Base-by-base conservation (phyloP, 208 protist genomes). In the Trypanosoma platydactyli region DNA sequence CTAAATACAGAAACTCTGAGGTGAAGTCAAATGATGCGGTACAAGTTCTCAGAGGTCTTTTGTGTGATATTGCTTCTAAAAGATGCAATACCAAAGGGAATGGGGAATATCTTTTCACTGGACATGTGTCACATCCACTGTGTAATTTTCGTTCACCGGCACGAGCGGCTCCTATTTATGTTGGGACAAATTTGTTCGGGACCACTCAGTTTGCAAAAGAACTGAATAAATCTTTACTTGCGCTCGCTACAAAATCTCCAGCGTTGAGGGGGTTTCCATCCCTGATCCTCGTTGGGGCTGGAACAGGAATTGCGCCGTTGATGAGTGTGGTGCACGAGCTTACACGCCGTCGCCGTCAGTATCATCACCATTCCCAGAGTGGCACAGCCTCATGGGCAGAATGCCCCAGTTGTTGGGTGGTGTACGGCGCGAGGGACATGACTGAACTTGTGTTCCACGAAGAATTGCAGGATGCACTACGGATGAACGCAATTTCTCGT, bases 251-350 rank as follows among this genome's bases (percentile, higher is more conserved):
- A 59, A 22, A 53, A 9, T 50, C 24, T 51, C 18, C 29, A 11
- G 27, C 29, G 29, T 27, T 35, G 27, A 64, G 13, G 45, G 64
- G 58, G 51, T 50, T 49, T 60, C 41, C 68, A 48, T 69, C 49
- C 20, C 18, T 91, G 27, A 80, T 92, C 25, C 63, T 95, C 13
- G 64, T 95, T 20, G 84, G 83, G 9, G 86, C 81, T 18, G 90
- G 87, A 5, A 91, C 90, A 27, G 90, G 90, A 4, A 89, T 95
- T 56, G 84, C 81, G 13, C 90, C 90, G 25, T 68, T 94, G 44
- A 81, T 93, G 40, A 80, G 79, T 44, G 86, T 76, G 30, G 77
- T 95, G 51, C 44, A 77, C n/a, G 75, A 84, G 54, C 75, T 92
- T 27, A 13, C 76, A 52, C 51, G 66, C 33, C 61, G 61, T 13